Evolutionary conservation across 2,329 filamentous ascomycete genomes (phyloP).

Genomic region (Aureobasidium namibiae): DNA sequence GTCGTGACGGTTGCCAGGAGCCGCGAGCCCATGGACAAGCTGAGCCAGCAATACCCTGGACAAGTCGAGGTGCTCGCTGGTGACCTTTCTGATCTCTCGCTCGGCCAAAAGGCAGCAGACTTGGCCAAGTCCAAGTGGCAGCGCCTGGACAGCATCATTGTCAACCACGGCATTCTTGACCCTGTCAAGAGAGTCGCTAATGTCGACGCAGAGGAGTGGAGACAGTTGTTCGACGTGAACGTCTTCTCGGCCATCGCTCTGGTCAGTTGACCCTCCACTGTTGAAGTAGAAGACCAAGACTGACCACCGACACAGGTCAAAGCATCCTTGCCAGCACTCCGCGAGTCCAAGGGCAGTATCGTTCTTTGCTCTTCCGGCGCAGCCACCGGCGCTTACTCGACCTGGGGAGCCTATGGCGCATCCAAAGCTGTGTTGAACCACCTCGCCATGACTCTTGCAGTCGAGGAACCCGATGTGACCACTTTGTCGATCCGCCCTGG

Average conservation of each 20-base stretch:
- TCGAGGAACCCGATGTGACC: constrained; percentile 69
- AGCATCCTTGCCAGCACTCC: constrained; percentile 60
- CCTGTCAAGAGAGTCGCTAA: constrained; percentile 65
- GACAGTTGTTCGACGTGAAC: constrained; percentile 68
- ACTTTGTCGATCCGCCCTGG: constrained; percentile 69
- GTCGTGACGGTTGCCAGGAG: constrained; percentile 51
- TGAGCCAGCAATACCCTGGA: constrained; percentile 45
- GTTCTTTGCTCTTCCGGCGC: constrained; percentile 77
- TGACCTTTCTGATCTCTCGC: constrained; percentile 46
- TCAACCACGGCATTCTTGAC: constrained; percentile 81
- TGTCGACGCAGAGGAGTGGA: constrained; percentile 65
- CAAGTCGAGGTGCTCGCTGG: constrained; percentile 50
- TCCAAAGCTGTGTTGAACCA: constrained; percentile 81
- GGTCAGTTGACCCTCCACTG: constrained; percentile 42
- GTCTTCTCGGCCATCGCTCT: constrained; percentile 76
- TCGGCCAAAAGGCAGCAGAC: constrained; percentile 55
- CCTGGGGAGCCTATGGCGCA: constrained; percentile 75
- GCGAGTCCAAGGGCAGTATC: constrained; percentile 60
- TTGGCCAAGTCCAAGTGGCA: constrained; percentile 56
- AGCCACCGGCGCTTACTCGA: constrained; percentile 54
- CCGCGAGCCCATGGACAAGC: constrained; percentile 43
- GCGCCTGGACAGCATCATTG: constrained; percentile 68
- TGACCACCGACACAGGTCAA: constrained; percentile 47
- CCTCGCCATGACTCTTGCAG: constrained; percentile 60
- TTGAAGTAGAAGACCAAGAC: background rate